Conservation (phyloP, 192 early-diverging fungal genomes). For the Backusella tarrabulga region DNA sequence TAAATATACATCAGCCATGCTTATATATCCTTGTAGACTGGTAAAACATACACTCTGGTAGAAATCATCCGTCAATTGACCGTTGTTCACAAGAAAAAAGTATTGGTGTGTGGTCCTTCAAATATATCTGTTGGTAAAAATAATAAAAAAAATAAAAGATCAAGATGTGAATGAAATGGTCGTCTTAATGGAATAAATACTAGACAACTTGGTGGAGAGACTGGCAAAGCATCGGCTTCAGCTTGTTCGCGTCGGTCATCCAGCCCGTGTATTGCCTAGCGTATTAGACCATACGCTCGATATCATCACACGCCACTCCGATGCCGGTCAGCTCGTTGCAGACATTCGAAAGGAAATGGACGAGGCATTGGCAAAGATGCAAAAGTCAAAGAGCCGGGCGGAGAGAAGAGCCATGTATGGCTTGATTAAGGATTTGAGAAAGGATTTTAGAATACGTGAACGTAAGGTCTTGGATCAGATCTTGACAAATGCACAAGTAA, state of each 20-base stretch:
- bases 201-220: conserved; percentile 86
- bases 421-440: conserved; percentile 65
- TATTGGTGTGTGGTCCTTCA: conserved; percentile 88
- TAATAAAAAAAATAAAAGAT: background rate
- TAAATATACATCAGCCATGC: background rate
- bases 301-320: conserved; percentile 58
- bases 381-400: conserved; percentile 59
- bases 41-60: conserved; percentile 87
- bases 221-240: conserved; percentile 57
- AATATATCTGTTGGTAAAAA: conserved; percentile 80
- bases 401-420: conserved; percentile 66
- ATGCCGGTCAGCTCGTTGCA: conserved; percentile 68
- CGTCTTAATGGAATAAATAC: background rate
- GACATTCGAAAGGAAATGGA: conserved; percentile 83
- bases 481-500: conserved; percentile 60
- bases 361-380: conserved; percentile 51
- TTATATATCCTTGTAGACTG: conserved; percentile 47
- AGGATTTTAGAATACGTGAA: conserved; percentile 70
- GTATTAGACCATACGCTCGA: conserved; percentile 74
- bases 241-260: conserved; percentile 82
- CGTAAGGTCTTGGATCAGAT: conserved; percentile 58
- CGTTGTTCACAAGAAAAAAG: conserved; percentile 47
- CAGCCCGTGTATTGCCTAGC: conserved; percentile 71
- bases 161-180: background rate
- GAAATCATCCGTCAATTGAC: conserved; percentile 81